Evolutionary conservation across 805 yeast species (phyloP), one percentile per base, ranked within the genome.

Genomic region (Schwanniomyces pseudopolymorphus): DNA sequence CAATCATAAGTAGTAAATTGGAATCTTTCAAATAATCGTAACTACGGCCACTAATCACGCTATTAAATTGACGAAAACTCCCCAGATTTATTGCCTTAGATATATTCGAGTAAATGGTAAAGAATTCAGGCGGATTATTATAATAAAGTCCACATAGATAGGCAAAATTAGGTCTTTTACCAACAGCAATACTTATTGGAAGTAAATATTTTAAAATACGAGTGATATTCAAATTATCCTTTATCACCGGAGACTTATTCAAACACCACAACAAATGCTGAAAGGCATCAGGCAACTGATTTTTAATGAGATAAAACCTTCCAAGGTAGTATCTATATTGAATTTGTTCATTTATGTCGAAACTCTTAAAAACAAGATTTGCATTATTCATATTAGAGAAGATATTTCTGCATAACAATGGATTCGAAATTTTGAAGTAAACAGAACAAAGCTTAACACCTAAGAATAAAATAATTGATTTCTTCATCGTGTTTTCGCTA

Each of bases 301-400:
- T 73, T 47, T 83, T 84, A 11, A 78, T 70, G 46, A 82, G 55
- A 55, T 80, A 77, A 50, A 73, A 85, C 38, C 80, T 70, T 3
- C 83, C 83, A 39, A 81, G 61, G 40, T 78, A 72, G 55, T 70
- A 81, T 40, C 86, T 60, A 58, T 80, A 83, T 42, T 75, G 77
- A 5, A 81, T 56, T 39, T 78, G 74, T 50, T 79, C 80, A 14
- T 72, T 60, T 36, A 55, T 67, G 3, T 72, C 58, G 35, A 74
- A 80, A n/a, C 66, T 60, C 3, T 51, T 52, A 43, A 73, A 72
- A 33, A 67, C 70, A 33, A 82, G 63, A 20, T 68, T 65, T 16
- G 83, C 70, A 40, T 79, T 78, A 53, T 77, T 79, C 68, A 83
- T 76, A 58, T 82, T 83, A 27, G 84, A 74, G 55, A 81, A 81